Base-by-base conservation (phyloP, 345 rosid genomes). In the Pistacia vera region DNA sequence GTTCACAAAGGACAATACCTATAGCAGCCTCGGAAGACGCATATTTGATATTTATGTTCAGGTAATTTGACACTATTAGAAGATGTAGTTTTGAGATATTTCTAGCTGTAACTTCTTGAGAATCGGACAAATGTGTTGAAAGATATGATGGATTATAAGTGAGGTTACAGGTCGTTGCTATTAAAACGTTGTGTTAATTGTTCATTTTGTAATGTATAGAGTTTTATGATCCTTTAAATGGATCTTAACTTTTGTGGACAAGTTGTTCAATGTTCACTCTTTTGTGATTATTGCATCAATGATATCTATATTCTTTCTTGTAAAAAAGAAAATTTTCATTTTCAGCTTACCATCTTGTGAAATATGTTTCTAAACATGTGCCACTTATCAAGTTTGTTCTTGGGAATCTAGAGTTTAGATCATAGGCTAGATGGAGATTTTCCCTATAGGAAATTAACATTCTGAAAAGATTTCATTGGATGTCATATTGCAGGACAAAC, bases 41-140 rank as follows among this genome's bases (percentile, higher is more conserved):
- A 1, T 87, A 5, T 88, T 87, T 61, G 84, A 90, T 81, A 84
- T 92, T 79, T 88, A 88, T 81, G 62, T 90, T 80, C 90, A 88
- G 94, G 94, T 87, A 77, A 71, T 62, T 63, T 2, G 51, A 71
- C 38, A 61, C 4, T 17, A 68, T 83, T 44, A 11, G 62, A 17
- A 71, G 55, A 71, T 62, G 12, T 18, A 10, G 25, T 73, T 48
- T 0, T 11, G 51, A 56, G 35, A 36, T 5, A 70, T 17, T 55
- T 55, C 63, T 55, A 6, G 35, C 20, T 38, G 61, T 18, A 20
- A 38, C 13, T 22, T 59, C 74, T 11, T 41, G 11, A 17, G 44
- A 44, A 18, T 44, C 41, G 44, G 12, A 6, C 7, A 8, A 54
- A 4, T 1, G n/a, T 20, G 1, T 44, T 41, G 30, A 57, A 20